A percentile compares a stretch with the other conserved stretches of the same genome.
phyloP scores from a whole-genome alignment of 2,329 filamentous ascomycete species.

The Colletotrichum navitas region DNA sequence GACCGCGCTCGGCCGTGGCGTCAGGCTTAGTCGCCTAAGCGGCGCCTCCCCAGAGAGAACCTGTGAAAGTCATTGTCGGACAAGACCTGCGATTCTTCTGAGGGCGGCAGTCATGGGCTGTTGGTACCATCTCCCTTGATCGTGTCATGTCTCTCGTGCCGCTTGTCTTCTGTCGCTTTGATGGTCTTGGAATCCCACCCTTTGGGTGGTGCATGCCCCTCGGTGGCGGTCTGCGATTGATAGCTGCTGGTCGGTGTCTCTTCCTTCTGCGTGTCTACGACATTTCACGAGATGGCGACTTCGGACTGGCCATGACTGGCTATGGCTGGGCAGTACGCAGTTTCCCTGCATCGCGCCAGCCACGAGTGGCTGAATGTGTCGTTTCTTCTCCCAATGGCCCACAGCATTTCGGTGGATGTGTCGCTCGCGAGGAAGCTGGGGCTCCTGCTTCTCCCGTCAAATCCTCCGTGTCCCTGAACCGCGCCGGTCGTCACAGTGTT shows the following conservation, averaged over 20 bases:
- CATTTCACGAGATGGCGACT: slow-evolving; percentile 22
- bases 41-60: slow-evolving; percentile 19
- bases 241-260: slow-evolving; percentile 6
- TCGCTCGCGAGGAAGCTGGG: slow-evolving; percentile 3
- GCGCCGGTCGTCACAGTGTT: slow-evolving; percentile 8
- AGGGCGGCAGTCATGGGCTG: not conserved
- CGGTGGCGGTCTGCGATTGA: not conserved
- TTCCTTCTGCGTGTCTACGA: slow-evolving; percentile 34
- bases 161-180: not conserved
- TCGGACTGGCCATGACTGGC: not conserved
- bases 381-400: slow-evolving; percentile 34
- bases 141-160: slow-evolving; percentile 28
- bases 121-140: slow-evolving; percentile 20
- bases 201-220: not conserved
- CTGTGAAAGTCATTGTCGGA: slow-evolving; percentile 21
- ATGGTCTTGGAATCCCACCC: slow-evolving; percentile 5
- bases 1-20: slow-evolving; percentile 19
- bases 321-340: slow-evolving; percentile 13
- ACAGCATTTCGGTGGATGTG: slow-evolving; percentile 2
- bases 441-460: slow-evolving; percentile 24
- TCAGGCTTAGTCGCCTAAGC: slow-evolving; percentile 11
- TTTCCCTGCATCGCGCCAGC: slow-evolving; percentile 25
- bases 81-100: slow-evolving; percentile 7
- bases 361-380: slow-evolving; percentile 13
- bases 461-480: not conserved